Percentiles rank a stretch among this genome's conserved stretches.
Conservation (phyloP, 2,329 filamentous ascomycete species). For the Beauveria sp. region DNA sequence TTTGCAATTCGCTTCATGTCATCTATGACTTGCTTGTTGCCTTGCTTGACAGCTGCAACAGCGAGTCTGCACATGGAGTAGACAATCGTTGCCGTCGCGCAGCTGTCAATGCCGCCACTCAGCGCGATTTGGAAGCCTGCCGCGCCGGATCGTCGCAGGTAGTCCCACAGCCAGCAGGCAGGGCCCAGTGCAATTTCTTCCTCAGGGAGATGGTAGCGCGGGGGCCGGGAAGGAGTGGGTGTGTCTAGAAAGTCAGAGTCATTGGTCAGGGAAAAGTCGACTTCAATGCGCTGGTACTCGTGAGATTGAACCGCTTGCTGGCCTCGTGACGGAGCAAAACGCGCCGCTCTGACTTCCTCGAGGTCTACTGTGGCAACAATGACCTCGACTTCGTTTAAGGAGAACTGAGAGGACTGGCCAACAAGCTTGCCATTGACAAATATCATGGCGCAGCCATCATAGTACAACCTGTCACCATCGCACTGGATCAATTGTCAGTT, state of each 20-base stretch:
- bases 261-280: constrained; percentile 9
- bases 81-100: constrained; percentile 39
- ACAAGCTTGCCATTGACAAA: constrained; percentile 56
- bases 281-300: constrained; percentile 15
- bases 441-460: constrained; percentile 57
- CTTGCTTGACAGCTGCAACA: constrained; percentile 38
- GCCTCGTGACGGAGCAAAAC: constrained; percentile 47
- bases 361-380: constrained; percentile 59
- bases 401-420: constrained; percentile 57
- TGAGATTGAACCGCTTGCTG: constrained; percentile 43
- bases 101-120: constrained; percentile 49
- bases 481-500: neutral
- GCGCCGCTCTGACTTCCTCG: constrained; percentile 59
- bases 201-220: constrained; percentile 53
- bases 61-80: constrained; percentile 49
- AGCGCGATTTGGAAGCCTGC: constrained; percentile 52
- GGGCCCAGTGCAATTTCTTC: constrained; percentile 56
- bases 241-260: constrained; percentile 32
- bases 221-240: constrained; percentile 36
- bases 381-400: constrained; percentile 47
- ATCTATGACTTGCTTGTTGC: constrained; percentile 19
- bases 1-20: constrained; percentile 22
- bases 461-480: constrained; percentile 47
- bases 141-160: constrained; percentile 40
- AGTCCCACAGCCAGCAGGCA: constrained; percentile 62